Conservation (phyloP, 305 asterid species). For the Solanum hybrid region DNA sequence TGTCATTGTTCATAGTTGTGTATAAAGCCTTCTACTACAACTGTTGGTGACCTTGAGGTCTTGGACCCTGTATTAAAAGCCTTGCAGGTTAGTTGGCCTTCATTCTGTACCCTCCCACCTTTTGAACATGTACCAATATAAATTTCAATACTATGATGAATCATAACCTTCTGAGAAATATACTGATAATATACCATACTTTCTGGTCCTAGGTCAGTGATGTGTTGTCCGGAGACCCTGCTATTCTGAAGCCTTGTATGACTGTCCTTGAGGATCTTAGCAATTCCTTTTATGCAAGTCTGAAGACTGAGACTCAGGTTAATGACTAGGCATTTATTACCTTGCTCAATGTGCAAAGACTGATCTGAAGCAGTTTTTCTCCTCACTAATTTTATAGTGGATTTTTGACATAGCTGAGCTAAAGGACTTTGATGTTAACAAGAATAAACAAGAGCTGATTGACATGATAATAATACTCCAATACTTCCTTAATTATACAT, state of each 20-base stretch:
- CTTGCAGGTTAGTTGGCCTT: conserved; percentile 50
- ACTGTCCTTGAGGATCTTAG: conserved; percentile 56
- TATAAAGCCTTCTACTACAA: conserved; percentile 28
- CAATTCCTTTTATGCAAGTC: conserved; percentile 41
- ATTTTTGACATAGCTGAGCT: not conserved
- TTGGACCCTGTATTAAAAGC: conserved; percentile 46
- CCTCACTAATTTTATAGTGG: not conserved
- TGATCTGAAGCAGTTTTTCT: not conserved
- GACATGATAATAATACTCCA: not conserved
- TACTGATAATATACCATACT: not conserved
- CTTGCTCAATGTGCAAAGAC: not conserved
- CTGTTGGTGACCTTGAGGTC: conserved; percentile 25
- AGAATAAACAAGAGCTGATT: not conserved
- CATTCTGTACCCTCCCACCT: not conserved
- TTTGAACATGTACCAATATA: not conserved
- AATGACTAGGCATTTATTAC: conserved; percentile 1
- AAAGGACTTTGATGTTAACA: not conserved
- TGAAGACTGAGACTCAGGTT: conserved; percentile 73
- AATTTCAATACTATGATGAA: not conserved
- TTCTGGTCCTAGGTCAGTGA: conserved; percentile 37
- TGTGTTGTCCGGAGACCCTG: conserved; percentile 35
- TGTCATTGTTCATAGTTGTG: conserved; percentile 38
- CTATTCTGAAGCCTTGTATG: conserved; percentile 56
- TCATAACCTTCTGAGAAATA: not conserved
- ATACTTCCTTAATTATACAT: not conserved